Conservation (phyloP, 805 yeast species). For the Vanderwaltozyma tropicalis region DNA sequence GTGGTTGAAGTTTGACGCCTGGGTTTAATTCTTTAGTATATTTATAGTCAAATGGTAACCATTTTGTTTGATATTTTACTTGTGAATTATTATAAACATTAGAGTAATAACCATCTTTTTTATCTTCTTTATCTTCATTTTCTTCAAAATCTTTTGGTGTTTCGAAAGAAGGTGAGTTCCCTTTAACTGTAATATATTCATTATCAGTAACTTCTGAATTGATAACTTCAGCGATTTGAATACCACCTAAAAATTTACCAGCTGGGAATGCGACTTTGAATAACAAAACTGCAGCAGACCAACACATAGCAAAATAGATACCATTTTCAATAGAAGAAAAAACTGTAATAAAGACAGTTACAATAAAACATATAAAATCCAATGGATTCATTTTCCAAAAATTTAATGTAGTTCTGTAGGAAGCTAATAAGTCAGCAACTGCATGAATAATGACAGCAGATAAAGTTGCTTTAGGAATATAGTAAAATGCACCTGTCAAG, state of each 20-base stretch:
- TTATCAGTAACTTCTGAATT: background rate
- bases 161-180: background rate
- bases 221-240: conserved; percentile 23
- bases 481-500: conserved; percentile 73
- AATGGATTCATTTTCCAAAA: conserved; percentile 67
- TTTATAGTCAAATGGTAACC: conserved; percentile 50
- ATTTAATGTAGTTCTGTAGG: conserved; percentile 53
- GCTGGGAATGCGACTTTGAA: conserved; percentile 70
- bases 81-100: conserved; percentile 2
- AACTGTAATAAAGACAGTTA: conserved; percentile 64
- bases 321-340: conserved; percentile 78
- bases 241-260: conserved; percentile 74
- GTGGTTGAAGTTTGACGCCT: conserved; percentile 50
- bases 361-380: conserved; percentile 62
- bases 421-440: conserved; percentile 73
- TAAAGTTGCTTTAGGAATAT: conserved; percentile 81
- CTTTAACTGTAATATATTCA: background rate
- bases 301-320: conserved; percentile 81
- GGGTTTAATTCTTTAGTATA: conserved; percentile 41
- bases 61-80: conserved; percentile 43
- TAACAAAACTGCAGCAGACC: conserved; percentile 64
- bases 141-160: background rate
- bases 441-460: conserved; percentile 89
- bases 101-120: too few relatives aligned
- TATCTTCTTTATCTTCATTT: background rate